Evolutionary conservation across 306 rosid species (phyloP), one percentile per base, ranked within the genome.

Genomic region (Crotalaria pallida): DNA sequence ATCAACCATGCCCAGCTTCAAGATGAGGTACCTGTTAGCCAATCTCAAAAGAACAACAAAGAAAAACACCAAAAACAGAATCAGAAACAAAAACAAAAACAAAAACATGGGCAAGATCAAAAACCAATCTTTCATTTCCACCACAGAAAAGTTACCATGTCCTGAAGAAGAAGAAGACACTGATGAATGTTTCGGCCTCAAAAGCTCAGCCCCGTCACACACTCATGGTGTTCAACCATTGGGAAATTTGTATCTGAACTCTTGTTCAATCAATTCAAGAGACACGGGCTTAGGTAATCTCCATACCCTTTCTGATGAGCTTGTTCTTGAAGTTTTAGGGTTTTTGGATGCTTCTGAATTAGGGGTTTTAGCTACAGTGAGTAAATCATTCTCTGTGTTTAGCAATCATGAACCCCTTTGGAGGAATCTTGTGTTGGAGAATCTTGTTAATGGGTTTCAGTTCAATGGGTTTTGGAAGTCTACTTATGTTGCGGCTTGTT

Each of bases 221-320:
- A 62, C 84, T 7, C 89, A 90, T 63, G 94, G 96, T 0, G 96
- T 94, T 56, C 96, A 88, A 36, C 98, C 97, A 44, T 77, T 94
- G 68, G 97, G 96, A 0, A 90, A 94, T 74, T 88, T 94, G 23
- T 91, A 85, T 79, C 58, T 91, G 74, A 77, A 56, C 61, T 82
- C 95, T 9, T 80, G 83, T 55, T 81, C 87, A 12, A 48, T 75
- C 65, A 88, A 94, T 78, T 85, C 92, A 18, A 85, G 96, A 79
- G 88, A 87, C 79, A 81, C 91, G 1, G 98, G 98, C 63, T 82
- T 90, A 79, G 98, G 98, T 81, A 87, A 83, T 67, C 88, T 94
- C 41, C 91, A 83, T 7, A 70, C 78, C 44, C 88, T 94, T 0
- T 67, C 88, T 0, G 98, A 94, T 60, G 98, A 94, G 74, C 96